Evolutionary conservation across 192 early-diverging fungal species (phyloP), one percentile per base, ranked within the genome.

Genomic region (Kappamyces sp.): DNA sequence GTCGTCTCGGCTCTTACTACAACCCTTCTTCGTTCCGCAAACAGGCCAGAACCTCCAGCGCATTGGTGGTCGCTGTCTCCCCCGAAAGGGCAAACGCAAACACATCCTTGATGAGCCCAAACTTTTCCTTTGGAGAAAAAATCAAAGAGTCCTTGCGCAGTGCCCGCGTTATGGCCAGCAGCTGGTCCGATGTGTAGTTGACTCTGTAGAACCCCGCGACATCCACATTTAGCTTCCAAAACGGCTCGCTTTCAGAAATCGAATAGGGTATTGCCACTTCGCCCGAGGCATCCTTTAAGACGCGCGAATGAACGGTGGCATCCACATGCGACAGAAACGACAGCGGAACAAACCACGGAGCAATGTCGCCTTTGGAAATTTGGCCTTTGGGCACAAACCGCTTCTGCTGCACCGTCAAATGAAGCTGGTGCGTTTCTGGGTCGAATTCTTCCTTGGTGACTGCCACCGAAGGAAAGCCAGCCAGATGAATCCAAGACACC

Each of bases 81-180:
- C 94, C 96, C 66, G 88, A 85, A 35, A 73, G 66, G n/a, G 85
- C 84, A 45, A 96, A 68, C 7, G 87, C 81, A 31, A 84, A 87
- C 12, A 86, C 74, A 78, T 98, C 94, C 37, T 83, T 77, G 54
- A 98, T 55, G 5, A 97, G 67, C 51, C 90, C 90, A 39, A 94
- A 75, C 43, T 86, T 83, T 68, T 98, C 96, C 45, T 74, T 65
- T 12, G 40, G 35, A 29, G 55, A 58, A 34, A 58, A 58, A 2
- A 8, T 8, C 7, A 8, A 45, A 4, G 45, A 14, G 5, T 32
- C 29, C 3, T 36, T 38, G 36, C 32, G 31, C 3, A 58, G 32
- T 5, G 14, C 33, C 6, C 5, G 12, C 35, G 31, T 46, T 2
- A 58, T n/a, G 11, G 12, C 5, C 5, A 34, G 33, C 42, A 11